Conservation (phyloP, 2,329 filamentous ascomycete genomes). For the Leptographium lundbergii region DNA sequence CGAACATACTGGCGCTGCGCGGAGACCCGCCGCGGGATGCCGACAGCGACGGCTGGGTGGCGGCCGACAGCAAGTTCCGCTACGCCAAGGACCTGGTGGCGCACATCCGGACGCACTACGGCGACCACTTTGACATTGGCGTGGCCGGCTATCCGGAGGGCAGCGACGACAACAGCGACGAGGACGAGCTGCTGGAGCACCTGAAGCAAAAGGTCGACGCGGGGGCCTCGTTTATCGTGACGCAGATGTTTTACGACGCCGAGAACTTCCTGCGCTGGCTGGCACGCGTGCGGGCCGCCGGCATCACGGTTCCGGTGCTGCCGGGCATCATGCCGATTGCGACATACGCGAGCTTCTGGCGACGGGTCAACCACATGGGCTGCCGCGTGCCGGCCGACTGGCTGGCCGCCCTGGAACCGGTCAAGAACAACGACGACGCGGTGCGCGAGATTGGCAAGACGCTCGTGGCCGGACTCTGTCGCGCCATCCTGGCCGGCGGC, state of each 20-base stretch:
- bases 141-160: slow-evolving; percentile 96
- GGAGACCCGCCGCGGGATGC: slow-evolving; percentile 89
- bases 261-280: slow-evolving; percentile 94
- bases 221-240: slow-evolving; percentile 86
- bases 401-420: slow-evolving; percentile 71
- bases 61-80: slow-evolving; percentile 71
- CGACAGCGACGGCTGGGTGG: slow-evolving; percentile 88
- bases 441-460: slow-evolving; percentile 82
- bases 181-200: slow-evolving; percentile 75
- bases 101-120: slow-evolving; percentile 68
- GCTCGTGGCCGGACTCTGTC: slow-evolving; percentile 81
- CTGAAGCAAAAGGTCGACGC: slow-evolving; percentile 96
- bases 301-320: slow-evolving; percentile 59
- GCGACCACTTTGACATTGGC: slow-evolving; percentile 91
- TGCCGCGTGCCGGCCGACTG: slow-evolving; percentile 71
- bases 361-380: slow-evolving; percentile 83
- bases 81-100: slow-evolving; percentile 79
- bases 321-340: slow-evolving; percentile 92
- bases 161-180: slow-evolving; percentile 81
- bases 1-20: slow-evolving; percentile 87
- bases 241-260: slow-evolving; percentile 98
- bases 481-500: slow-evolving; percentile 68
- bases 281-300: slow-evolving; percentile 68
- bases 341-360: slow-evolving; percentile 84
- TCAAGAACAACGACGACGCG: slow-evolving; percentile 93